Evolutionary conservation across 495 filamentous ascomycete species (phyloP), one percentile per base, ranked within the genome.

Genomic region (Daldinia childiae): DNA sequence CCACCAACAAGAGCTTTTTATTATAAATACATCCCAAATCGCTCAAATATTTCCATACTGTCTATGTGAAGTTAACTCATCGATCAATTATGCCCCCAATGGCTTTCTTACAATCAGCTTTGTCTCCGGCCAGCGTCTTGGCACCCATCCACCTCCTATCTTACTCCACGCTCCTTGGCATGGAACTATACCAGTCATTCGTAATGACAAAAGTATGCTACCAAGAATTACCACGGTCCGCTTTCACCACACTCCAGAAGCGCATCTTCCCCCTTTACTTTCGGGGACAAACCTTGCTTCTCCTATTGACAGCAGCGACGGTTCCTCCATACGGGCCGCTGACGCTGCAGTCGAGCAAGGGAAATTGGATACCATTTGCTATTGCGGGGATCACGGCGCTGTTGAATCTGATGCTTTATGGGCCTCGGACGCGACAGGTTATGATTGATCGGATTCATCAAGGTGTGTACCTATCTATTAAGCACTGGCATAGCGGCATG

Each of bases 241-340:
- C 83, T 3, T 89, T 88, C 73, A 82, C 82, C 21, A 73, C 76
- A 0, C 76, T 88, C 1, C 84, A 87, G 54, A 86, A 85, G 62
- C 81, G 79, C 15, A 52, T 88, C 7, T 89, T 89, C 64, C 87
- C 86, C 0, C 66, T 84, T 34, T 88, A 89, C 71, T 89, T 89
- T 73, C 71, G 69, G 1, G 69, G 70, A 3, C 86, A 88, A 57
- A 68, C 82, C 12, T 45, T 80, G 0, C 72, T 88, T 12, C 68
- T 84, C 9, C 38, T 82, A 1, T 66, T 88, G 3, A 83, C 82
- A 0, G 80, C 80, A 6, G 68, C 79, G 6, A 87, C 87, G 0
- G 73, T 80, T 30, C 86, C 86, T 7, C 79, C 84, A 0, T 73
- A 77, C 27, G 80, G 84, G 19, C 72, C 81, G 0, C 3, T 79